Base-by-base conservation (phyloP, 495 filamentous ascomycete species). In the Peziza echinospora region DNA sequence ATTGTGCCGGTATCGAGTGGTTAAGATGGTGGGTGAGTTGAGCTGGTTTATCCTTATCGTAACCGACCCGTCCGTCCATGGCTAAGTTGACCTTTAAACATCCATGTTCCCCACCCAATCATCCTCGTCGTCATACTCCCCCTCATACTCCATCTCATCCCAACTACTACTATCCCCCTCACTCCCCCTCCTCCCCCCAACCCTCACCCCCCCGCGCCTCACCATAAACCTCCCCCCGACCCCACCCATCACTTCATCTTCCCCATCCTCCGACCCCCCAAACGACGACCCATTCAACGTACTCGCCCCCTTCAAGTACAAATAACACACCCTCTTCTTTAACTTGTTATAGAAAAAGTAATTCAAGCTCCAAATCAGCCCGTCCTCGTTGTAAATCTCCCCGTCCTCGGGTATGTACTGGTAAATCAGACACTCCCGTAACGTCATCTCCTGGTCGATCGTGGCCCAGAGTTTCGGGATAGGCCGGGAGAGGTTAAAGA, bases 321-420 rank as follows among this genome's bases (percentile, higher is more conserved):
- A 63, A 60, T 96, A 96, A 54, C 82, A 87, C 19, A 97, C 86
- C n/a, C 89, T 73, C 66, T 96, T 97, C 54, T 74, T 71, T 19
- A 73, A 65, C 52, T 86, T 92, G 67, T 89, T 93, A 71, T 93
- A 96, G 63, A 96, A 92, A 67, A 97, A 92, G 62, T 91, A 93
- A 60, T 94, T 82, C 47, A 84, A 66, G 51, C 82, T 86, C 91
- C 91, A 97, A 34, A 96, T 82, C 4, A 86, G 78, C 43, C 81
- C 77, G 54, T 91, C 82, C 49, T 93, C 89, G 21, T 82, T 84
- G 48, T 86, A 86, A 10, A 77, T 75, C 30, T 83, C 81, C 48
- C 93, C 83, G 51, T 80, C 76, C 19, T 79, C 73, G 0, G 89
- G 89, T 22, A 77, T 70, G 63, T 91, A 96, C 19, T 73, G 78